These are phyloP conservation scores for Astrocystis sublimbata DNA, from an alignment of 495 filamentous ascomycete genomes.

Conservation along the genomic window DNA sequence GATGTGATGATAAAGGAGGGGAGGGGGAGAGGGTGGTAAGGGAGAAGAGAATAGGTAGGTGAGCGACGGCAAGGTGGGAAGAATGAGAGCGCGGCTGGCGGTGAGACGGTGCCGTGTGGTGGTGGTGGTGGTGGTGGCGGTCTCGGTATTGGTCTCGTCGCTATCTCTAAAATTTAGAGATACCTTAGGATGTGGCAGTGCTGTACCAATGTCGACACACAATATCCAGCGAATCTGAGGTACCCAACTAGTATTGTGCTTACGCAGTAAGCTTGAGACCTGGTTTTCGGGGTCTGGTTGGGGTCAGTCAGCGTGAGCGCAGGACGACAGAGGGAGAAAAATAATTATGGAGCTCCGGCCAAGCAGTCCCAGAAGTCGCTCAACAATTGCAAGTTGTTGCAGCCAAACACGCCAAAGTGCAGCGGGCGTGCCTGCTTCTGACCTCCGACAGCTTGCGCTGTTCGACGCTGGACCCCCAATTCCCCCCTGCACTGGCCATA, in stretches of 20 bases:
- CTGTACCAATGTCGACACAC: background rate
- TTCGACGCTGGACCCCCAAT: background rate
- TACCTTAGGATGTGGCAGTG: background rate
- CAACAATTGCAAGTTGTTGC: too few species aligned
- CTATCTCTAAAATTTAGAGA: background rate
- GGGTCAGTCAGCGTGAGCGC: too few species aligned
- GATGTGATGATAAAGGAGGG: conserved; percentile 4
- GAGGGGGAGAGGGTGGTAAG: background rate
- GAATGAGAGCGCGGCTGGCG: background rate
- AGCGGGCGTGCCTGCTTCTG: too few species aligned
- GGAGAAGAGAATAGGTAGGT: background rate
- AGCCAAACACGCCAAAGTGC: too few species aligned
- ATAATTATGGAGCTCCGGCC: conserved; percentile 18
- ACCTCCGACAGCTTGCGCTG: background rate
- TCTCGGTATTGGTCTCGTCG: too few species aligned
- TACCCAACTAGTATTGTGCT: too few species aligned
- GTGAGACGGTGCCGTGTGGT: background rate
- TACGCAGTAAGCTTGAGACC: conserved; percentile 2
- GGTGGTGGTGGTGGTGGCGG: too few species aligned
- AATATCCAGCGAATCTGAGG: too few species aligned
- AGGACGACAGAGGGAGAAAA: conserved; percentile 2
- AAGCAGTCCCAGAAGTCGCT: conserved; percentile 21
- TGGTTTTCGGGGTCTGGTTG: too few species aligned
- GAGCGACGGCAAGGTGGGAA: background rate
- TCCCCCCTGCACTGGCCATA: background rate